Evolutionary conservation across 2,329 filamentous ascomycete genomes (phyloP), one percentile per base, ranked within the genome.

Genomic region (Triangularia verruculosa): DNA sequence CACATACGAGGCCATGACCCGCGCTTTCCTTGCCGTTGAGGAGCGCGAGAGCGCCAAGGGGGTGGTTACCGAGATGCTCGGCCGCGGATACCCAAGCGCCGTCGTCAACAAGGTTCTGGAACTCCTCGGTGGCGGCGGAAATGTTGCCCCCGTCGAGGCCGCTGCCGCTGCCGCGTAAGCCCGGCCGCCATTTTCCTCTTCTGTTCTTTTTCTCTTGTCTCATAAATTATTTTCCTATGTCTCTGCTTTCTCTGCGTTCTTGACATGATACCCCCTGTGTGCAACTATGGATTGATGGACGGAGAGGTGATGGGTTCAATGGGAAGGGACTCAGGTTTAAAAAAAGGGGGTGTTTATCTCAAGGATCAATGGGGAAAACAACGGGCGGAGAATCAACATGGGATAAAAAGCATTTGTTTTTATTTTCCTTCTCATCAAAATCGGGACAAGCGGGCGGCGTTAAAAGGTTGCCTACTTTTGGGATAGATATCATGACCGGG

Each of bases 1-100:
- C 81, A 99, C 95, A 4, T 99, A 99, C 76, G 95, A 99, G 79
- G 93, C 94, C 47, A 99, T 99, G 95, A 97, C 93, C 4, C 86
- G 95, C 54, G 95, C 95, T 0, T 97, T 89, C 78, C 86, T 99
- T 61, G 88, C 92, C 11, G 89, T 90, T 3, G 92, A 96, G 74
- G 87, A 96, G 74, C 88, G 91, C 32, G 84, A 88, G 57, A 83
- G 85, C 63, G 95, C 95, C 43, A 88, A 92, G 78, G 78, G 74
- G 11, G 89, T 97, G 13, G 93, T 97, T 24, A 85, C 89, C 61
- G 95, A 99, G 82, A 97, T 97, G 85, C 82, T 97, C 34, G 88
- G 87, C 55, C 86, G 95, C 63, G 93, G 93, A 43, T 99, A 98
- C 74, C 95, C 95, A 55, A 86, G 87, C 67, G 94, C 95, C 4